phyloP scores from a whole-genome alignment of 495 filamentous ascomycete species.

The Podospora comata region DNA sequence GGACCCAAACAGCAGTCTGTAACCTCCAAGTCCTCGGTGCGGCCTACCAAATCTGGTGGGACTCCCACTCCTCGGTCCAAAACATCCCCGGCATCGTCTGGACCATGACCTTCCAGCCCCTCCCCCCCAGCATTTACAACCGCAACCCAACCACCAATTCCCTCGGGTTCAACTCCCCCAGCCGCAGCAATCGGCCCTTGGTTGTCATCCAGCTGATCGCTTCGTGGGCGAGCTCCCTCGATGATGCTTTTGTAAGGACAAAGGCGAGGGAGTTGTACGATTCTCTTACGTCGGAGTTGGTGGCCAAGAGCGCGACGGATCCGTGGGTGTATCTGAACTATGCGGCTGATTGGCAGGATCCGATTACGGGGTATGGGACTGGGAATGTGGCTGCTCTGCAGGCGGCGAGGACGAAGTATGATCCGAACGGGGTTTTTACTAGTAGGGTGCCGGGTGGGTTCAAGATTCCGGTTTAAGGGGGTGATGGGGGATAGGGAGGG shows the following conservation, averaged over 20 bases:
- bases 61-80: not conserved
- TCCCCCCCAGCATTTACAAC: not conserved
- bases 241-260: conserved; percentile 13
- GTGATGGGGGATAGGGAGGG: not conserved
- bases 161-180: not conserved
- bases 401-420: conserved; percentile 43
- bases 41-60: not conserved
- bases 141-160: not conserved
- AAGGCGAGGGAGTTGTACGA: conserved; percentile 11
- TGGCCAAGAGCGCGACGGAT: conserved; percentile 25
- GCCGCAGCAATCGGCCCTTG: not conserved
- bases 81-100: not conserved
- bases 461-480: conserved; percentile 15
- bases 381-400: conserved; percentile 40
- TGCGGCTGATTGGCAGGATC: conserved; percentile 39
- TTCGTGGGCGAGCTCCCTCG: not conserved
- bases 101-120: not conserved
- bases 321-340: conserved; percentile 40
- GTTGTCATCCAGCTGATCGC: not conserved
- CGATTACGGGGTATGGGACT: conserved; percentile 46
- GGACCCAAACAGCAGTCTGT: not conserved
- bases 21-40: not conserved
- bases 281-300: conserved; percentile 5
- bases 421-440: conserved; percentile 48
- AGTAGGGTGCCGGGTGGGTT: conserved; percentile 34